phyloP scores from a whole-genome alignment of 495 filamentous ascomycete species.

The Aspergillus steynii region DNA sequence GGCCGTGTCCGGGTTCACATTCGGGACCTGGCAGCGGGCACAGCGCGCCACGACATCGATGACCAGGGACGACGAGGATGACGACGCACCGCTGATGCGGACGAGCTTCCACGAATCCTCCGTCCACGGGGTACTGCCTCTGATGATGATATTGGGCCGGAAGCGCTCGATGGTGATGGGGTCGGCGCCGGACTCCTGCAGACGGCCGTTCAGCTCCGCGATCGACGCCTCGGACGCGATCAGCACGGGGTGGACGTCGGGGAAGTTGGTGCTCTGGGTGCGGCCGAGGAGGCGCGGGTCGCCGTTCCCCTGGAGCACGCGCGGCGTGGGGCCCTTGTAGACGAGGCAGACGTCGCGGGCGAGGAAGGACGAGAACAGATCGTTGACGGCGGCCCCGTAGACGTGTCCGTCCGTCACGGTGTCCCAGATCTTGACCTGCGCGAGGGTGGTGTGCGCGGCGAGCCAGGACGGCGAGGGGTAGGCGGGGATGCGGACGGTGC shows the following conservation, averaged over 20 bases:
- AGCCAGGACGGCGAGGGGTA: slow-evolving; percentile 36
- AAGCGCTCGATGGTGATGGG: slow-evolving; percentile 61
- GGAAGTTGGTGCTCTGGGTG: slow-evolving; percentile 39
- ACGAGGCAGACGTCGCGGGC: slow-evolving; percentile 35
- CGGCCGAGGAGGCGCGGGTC: slow-evolving; percentile 37
- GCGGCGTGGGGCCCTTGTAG: slow-evolving; percentile 45
- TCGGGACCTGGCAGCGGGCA: slow-evolving; percentile 80
- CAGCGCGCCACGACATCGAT: slow-evolving; percentile 70
- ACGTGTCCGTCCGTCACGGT: slow-evolving; percentile 42
- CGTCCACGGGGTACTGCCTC: slow-evolving; percentile 59
- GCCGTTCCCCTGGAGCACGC: slow-evolving; percentile 42
- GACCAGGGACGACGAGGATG: slow-evolving; percentile 22
- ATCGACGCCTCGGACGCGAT: slow-evolving; percentile 55
- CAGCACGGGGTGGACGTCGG: slow-evolving; percentile 46
- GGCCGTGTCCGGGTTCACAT: slow-evolving; percentile 75
- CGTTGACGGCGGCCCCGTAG: slow-evolving; percentile 36
- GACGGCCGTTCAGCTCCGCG: slow-evolving; percentile 35
- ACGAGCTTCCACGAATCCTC: slow-evolving; percentile 85
- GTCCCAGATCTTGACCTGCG: slow-evolving; percentile 42
- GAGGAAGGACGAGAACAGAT: slow-evolving; percentile 35
- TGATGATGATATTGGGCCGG: slow-evolving; percentile 79
- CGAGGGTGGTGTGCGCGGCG: slow-evolving; percentile 28
- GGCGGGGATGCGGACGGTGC: slow-evolving; percentile 32
- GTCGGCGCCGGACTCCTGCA: slow-evolving; percentile 24
- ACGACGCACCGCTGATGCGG: slow-evolving; percentile 41